Evolutionary conservation across 139 green algal species (phyloP), one percentile per base, ranked within the genome.

Genomic region (Chlorella vulgaris): DNA sequence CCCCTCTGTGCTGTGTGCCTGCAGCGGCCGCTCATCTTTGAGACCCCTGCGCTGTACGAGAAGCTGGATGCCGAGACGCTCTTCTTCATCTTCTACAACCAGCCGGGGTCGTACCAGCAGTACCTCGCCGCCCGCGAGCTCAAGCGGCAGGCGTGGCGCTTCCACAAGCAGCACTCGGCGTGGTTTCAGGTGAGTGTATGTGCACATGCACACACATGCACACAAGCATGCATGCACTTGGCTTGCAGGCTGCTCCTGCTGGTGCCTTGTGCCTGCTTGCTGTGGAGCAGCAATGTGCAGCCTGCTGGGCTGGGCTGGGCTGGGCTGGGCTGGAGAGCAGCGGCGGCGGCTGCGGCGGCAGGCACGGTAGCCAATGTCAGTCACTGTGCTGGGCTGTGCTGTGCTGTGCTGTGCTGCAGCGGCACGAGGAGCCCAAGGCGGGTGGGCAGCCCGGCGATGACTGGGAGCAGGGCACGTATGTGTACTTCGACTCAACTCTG

Each of bases 81-180:
- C 19, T 99, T 99, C 89, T 99, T 98, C 82, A 89, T 93, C 42
- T 99, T 99, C 85, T 99, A 99, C 91, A 96, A 97, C 89, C 96
- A 98, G 67, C 96, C 92, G 5, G 92, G 90, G 42, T 89, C 82
- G 1, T 93, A 94, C 84, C 91, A 97, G 89, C 95, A 99, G 90
- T 97, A 96, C 85, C 88, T 99, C 38, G 96, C 96, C 7, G 96
- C 96, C 3, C 89, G 91, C 26, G 93, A 97, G 89, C 91, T 99
- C 26, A 98, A 98, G 89, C 84, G 91, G 29, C 93, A 98, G 87
- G 92, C 88, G 3, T 99, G 96, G 96, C 89, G 96, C 21, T 99
- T 96, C 85, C 94, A 99, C 91, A 98, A 96, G 83, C 90, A 96
- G 84, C 94, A 97, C 85, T 91, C 92, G 69, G 92, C 95, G 13